phyloP scores from a whole-genome alignment of 1,139 yeast species.

The Diutina ranongensis region DNA sequence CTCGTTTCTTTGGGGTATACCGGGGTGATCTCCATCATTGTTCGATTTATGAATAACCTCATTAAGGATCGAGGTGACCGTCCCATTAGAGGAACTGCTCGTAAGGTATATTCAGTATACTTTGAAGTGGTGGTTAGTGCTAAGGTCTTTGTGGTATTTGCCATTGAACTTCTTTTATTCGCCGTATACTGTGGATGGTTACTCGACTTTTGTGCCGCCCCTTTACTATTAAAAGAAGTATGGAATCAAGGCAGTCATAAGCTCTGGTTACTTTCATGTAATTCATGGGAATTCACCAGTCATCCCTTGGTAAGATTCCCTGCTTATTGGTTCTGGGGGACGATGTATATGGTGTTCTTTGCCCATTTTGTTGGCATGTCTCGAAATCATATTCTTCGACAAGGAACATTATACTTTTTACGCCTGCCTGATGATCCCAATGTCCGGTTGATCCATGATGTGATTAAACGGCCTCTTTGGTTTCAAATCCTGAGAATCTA shows the following conservation, averaged over 20 bases:
- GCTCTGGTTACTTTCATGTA: constrained; percentile 16
- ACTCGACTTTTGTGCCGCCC: constrained; percentile 57
- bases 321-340: constrained; percentile 57
- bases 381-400: constrained; percentile 60
- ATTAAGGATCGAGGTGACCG: constrained; percentile 17
- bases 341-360: constrained; percentile 75
- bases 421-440: constrained; percentile 93
- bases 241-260: constrained; percentile 12
- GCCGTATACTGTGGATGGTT: constrained; percentile 82
- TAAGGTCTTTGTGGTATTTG: constrained; percentile 66
- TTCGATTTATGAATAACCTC: constrained; percentile 23
- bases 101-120: constrained; percentile 38
- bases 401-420: constrained; percentile 84
- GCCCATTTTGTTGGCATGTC: constrained; percentile 83
- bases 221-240: constrained; percentile 25
- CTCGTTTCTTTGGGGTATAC: constrained; percentile 28
- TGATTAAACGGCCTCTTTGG: constrained; percentile 61
- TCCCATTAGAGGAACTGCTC: constrained; percentile 37
- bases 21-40: constrained; percentile 18
- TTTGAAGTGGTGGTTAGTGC: constrained; percentile 46
- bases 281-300: constrained; percentile 7
- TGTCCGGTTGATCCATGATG: constrained; percentile 80
- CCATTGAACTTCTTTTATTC: constrained; percentile 70
- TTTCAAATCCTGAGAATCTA: constrained; percentile 66
- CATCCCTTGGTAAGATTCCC: neutral